Conservation (phyloP, 1,139 yeast genomes). For the Maudiozyma humilis region DNA sequence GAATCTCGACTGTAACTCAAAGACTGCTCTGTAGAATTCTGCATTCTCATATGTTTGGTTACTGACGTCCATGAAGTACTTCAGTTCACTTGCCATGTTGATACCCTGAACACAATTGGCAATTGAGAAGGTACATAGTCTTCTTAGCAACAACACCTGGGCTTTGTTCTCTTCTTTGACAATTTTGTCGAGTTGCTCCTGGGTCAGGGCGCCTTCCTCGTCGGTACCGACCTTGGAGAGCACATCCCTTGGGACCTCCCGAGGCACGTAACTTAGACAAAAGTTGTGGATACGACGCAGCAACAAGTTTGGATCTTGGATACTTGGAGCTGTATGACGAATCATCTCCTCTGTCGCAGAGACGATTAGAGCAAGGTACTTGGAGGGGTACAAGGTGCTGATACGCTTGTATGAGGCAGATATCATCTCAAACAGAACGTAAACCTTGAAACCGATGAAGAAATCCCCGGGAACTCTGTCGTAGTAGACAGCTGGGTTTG, state of each 20-base stretch:
- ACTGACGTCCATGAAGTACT: conserved; percentile 14
- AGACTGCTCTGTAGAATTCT: conserved; percentile 25
- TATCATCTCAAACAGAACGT: conserved; percentile 57
- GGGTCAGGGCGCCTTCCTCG: conserved; percentile 18
- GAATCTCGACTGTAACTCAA: conserved; percentile 15
- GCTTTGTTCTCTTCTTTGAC: conserved; percentile 27
- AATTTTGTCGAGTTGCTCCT: conserved; percentile 40
- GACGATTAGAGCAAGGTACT: conserved; percentile 61
- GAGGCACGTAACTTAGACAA: conserved; percentile 57
- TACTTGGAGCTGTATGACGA: conserved; percentile 35
- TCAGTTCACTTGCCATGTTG: conserved; percentile 13
- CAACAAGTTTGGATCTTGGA: conserved; percentile 39
- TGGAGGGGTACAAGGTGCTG: conserved; percentile 59
- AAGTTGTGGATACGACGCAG: conserved; percentile 59
- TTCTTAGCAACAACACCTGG: conserved; percentile 38
- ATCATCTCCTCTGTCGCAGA: conserved; percentile 47
- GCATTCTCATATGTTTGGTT: conserved; percentile 5
- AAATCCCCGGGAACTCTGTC: conserved; percentile 19
- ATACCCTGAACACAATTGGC: conserved; percentile 34
- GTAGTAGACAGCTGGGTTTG: not conserved
- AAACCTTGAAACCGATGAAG: conserved; percentile 42
- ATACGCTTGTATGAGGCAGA: conserved; percentile 42
- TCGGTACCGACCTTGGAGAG: conserved; percentile 4
- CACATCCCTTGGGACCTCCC: conserved; percentile 31
- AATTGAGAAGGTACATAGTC: conserved; percentile 40